Conservation (phyloP, 305 asterid species). For the Galium porrigens region DNA sequence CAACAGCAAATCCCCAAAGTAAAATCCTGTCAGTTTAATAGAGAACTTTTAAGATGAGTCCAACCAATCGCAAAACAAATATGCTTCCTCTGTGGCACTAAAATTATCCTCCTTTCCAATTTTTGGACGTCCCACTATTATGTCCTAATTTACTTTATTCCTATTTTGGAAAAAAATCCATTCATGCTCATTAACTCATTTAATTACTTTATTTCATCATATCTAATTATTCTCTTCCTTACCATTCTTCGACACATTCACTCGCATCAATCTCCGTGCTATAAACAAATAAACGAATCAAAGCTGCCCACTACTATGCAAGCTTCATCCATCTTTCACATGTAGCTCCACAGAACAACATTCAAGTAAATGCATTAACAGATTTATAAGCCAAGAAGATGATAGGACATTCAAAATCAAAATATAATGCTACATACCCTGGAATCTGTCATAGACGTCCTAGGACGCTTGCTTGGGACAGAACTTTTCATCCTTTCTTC, state of each 20-base stretch:
- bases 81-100: neutral
- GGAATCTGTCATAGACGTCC: conserved; percentile 66
- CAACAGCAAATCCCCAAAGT: neutral
- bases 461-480: conserved; percentile 77
- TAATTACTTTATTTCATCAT: neutral
- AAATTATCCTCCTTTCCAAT: neutral
- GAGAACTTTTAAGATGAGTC: neutral
- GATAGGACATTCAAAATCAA: neutral
- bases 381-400: conserved; percentile 13
- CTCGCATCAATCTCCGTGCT: neutral
- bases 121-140: neutral
- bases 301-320: neutral
- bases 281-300: neutral
- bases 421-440: conserved; percentile 35
- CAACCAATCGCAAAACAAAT: neutral
- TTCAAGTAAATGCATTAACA: conserved; percentile 5
- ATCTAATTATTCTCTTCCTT: neutral
- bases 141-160: neutral
- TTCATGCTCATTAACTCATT: neutral
- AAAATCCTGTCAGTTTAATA: neutral
- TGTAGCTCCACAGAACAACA: conserved; percentile 2
- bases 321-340: neutral
- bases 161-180: neutral
- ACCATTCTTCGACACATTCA: neutral
- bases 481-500: conserved; percentile 53